Evolutionary conservation across 441 rosid genomes (phyloP).

Genomic region (Dalechampia spathulata): DNA sequence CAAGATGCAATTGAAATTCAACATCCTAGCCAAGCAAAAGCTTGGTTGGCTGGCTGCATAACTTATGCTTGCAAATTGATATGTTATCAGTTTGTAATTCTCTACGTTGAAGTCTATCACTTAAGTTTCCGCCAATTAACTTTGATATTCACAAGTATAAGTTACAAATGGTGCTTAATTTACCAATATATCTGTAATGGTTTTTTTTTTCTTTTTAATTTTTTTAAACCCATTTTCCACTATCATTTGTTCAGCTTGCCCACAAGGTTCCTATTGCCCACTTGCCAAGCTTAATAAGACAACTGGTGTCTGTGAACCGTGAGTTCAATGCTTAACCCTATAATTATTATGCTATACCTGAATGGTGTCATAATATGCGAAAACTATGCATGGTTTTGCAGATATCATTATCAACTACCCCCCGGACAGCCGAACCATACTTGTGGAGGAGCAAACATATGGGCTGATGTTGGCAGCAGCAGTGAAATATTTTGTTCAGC

Average conservation of each 20-base stretch:
- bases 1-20: too few species aligned
- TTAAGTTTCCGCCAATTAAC: not conserved
- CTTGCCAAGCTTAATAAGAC: conserved; percentile 40
- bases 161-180: not conserved
- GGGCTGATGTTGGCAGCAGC: conserved; percentile 66
- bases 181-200: not conserved
- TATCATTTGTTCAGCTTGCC: conserved; percentile 52
- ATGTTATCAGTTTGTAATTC: too few species aligned
- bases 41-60: too few species aligned
- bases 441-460: conserved; percentile 91
- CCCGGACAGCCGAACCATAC: conserved; percentile 59
- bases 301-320: conserved; percentile 70
- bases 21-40: too few species aligned
- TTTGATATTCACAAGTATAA: conserved; percentile 6
- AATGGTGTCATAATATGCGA: conserved; percentile 1
- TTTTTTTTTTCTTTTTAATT: not conserved
- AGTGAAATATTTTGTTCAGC: conserved; percentile 73
- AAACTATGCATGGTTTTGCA: conserved; percentile 24
- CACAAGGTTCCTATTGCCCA: conserved; percentile 63
- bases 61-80: too few species aligned
- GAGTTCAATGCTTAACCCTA: conserved; percentile 24
- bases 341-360: conserved; percentile 2
- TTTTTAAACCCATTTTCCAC: too few species aligned
- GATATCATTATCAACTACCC: conserved; percentile 78
- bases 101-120: not conserved